Conservation (phyloP, 83 land plant species). For the Diphasiastrum complanatum region DNA sequence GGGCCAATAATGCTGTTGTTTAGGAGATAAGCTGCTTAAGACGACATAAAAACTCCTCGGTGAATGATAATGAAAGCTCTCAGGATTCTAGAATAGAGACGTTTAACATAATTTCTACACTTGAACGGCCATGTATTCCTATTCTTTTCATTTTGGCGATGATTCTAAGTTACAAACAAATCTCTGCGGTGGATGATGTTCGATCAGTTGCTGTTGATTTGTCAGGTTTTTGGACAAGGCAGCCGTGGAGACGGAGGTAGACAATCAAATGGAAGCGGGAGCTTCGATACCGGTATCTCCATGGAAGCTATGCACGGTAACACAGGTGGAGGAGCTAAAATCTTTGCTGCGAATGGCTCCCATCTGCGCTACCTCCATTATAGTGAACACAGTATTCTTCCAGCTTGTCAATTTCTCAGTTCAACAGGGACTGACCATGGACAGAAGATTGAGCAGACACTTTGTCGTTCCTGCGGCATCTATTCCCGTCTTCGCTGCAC, state of each 20-base stretch:
- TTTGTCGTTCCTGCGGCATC: slow-evolving; percentile 53
- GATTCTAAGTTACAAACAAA: too few relatives aligned
- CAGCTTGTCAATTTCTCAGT: slow-evolving; percentile 43
- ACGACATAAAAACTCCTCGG: too few relatives aligned
- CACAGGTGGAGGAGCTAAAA: slow-evolving; percentile 65
- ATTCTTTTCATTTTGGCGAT: too few relatives aligned
- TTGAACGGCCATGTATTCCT: too few relatives aligned
- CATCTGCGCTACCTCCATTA: slow-evolving; percentile 32
- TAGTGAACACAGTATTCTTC: slow-evolving; percentile 32
- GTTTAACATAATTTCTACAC: too few relatives aligned
- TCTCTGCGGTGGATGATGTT: too few relatives aligned
- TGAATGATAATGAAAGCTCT: too few relatives aligned
- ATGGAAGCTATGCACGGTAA: slow-evolving; percentile 55
- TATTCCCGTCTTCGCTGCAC: slow-evolving; percentile 30
- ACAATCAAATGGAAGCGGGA: too few relatives aligned
- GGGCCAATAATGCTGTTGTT: too few relatives aligned
- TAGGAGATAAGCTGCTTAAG: too few relatives aligned
- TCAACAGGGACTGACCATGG: slow-evolving; percentile 53
- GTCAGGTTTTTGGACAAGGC: slow-evolving; percentile 67
- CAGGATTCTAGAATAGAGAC: too few relatives aligned
- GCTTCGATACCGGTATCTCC: slow-evolving; percentile 12
- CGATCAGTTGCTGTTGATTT: too few relatives aligned
- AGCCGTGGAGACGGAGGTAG: slow-evolving; percentile 26
- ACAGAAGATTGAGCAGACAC: slow-evolving; percentile 34
- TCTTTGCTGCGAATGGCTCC: slow-evolving; percentile 44